Evolutionary conservation across 2,329 filamentous ascomycete genomes (phyloP).

Genomic region (Ascochyta clinopodiicola): DNA sequence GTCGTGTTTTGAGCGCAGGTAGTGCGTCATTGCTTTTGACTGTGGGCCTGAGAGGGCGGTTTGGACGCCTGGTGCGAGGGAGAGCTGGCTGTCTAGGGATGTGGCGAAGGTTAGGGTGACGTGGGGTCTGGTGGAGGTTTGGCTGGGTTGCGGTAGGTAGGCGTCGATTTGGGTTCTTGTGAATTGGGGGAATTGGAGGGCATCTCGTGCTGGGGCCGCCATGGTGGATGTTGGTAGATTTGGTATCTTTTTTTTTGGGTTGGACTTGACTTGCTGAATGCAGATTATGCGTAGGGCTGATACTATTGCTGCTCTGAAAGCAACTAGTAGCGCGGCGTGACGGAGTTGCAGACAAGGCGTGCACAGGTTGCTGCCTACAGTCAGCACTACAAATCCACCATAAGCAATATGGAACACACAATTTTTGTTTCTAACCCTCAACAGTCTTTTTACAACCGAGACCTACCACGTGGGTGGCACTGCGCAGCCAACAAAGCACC

Average conservation of each 20-base stretch:
- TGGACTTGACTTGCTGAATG: not conserved
- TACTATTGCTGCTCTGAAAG: not conserved
- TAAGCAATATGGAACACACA: not conserved
- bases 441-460: not conserved
- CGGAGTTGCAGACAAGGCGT: not conserved
- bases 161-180: conserved; percentile 56
- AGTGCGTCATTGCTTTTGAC: conserved; percentile 93
- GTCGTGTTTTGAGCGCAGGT: conserved; percentile 79
- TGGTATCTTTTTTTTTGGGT: not conserved
- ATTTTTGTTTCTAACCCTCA: not conserved
- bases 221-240: conserved; percentile 2
- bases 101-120: conserved; percentile 86
- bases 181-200: conserved; percentile 51
- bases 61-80: conserved; percentile 77
- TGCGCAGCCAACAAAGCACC: too few species aligned
- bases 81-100: conserved; percentile 82
- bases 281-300: not conserved
- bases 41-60: conserved; percentile 82
- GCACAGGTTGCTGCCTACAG: conserved; percentile 2
- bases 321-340: not conserved
- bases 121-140: conserved; percentile 21
- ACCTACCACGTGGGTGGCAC: too few species aligned
- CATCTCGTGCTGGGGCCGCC: conserved; percentile 24
- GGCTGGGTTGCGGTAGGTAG: conserved; percentile 54
- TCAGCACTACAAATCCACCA: not conserved